These are phyloP conservation scores for Fusarium liriodendri DNA, from an alignment of 2,329 filamentous ascomycete genomes.

Conservation along the genomic window DNA sequence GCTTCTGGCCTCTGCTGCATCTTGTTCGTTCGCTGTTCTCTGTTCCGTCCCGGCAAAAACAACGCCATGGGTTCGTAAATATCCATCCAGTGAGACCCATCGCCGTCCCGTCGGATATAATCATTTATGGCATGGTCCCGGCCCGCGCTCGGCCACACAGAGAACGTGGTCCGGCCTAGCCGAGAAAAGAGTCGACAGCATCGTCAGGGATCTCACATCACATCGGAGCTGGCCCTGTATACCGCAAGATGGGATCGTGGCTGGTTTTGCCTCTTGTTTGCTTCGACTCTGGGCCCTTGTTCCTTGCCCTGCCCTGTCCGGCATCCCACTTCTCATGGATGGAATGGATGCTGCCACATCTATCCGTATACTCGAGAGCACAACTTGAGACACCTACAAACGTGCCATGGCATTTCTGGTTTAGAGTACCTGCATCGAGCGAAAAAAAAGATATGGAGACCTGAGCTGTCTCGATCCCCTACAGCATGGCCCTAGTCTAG, in stretches of 20 bases:
- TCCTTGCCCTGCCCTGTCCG: conserved; percentile 13
- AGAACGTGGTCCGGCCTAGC: conserved; percentile 26
- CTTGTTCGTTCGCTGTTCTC: neutral
- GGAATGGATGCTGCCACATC: neutral
- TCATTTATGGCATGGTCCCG: conserved; percentile 26
- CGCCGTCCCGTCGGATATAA: conserved; percentile 14
- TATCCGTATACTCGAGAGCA: neutral
- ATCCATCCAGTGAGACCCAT: conserved; percentile 13
- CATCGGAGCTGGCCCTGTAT: neutral
- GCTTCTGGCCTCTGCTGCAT: neutral
- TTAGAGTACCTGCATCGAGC: neutral
- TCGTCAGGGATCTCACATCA: neutral
- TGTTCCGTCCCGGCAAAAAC: conserved; percentile 7
- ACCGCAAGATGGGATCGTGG: conserved; percentile 19
- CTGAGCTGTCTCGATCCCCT: conserved; percentile 13
- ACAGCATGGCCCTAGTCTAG: conserved; percentile 6
- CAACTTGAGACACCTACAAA: neutral
- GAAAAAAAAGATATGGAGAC: conserved; percentile 7
- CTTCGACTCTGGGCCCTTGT: conserved; percentile 2
- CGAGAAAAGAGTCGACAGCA: conserved; percentile 5
- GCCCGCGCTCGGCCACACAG: conserved; percentile 31
- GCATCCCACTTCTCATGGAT: neutral
- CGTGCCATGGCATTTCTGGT: neutral
- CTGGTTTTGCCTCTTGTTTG: conserved; percentile 8
- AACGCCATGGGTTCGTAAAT: conserved; percentile 23